Evolutionary conservation across 2,329 filamentous ascomycete genomes (phyloP), one percentile per base, ranked within the genome.

Genomic region (Sphaerulina populicola): DNA sequence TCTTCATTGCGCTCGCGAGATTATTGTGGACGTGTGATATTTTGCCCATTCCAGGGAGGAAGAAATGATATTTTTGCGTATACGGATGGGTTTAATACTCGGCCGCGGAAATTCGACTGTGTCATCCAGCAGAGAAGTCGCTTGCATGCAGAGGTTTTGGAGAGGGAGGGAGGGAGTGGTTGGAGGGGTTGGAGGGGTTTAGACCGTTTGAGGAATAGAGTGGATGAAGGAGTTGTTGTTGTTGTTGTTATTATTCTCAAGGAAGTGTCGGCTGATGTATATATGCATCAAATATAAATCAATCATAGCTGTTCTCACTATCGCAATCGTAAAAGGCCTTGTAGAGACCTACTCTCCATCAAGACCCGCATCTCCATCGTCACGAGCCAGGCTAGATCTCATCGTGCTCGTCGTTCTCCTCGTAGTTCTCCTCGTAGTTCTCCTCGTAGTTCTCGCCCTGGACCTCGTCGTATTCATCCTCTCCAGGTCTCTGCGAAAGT

Each of bases 1-100:
- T 80, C 21, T 70, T 62, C 57, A 62, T 66, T 43, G 65, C 66
- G 9, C 37, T 67, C 9, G 61, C 61, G 5, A 61, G 61, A 14
- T 23, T 70, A 14, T 55, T 82, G 0, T 82, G 78, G 78, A 65
- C 63, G 0, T 69, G 66, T 45, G 63, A 71, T 36, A 64, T 71
- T 29, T 11, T 48, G 50, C 61, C 65, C 0, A 53, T 60, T 4
- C 57, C 65, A 30, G 68, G 65, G 5, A 27, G 46, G 29, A 4
- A 8, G 11, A 3, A 3, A 33, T 12, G 31, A 35, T 35, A 35
- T 35, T 10, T 11, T 35, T 11, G 8, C 31, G 6, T 35, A 35
- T 35, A 35, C 31, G 4, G 31, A 35, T 35, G 31, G 31, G 4
- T 35, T 35, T 35, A 35, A 35, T 35, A 9, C 12, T n/a, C 10